A percentile compares a stretch with the other conserved stretches of the same genome.
These are phyloP conservation scores for Entomortierella lignicola DNA, from an alignment of 192 early-diverging fungal genomes.

Conservation along the genomic window DNA sequence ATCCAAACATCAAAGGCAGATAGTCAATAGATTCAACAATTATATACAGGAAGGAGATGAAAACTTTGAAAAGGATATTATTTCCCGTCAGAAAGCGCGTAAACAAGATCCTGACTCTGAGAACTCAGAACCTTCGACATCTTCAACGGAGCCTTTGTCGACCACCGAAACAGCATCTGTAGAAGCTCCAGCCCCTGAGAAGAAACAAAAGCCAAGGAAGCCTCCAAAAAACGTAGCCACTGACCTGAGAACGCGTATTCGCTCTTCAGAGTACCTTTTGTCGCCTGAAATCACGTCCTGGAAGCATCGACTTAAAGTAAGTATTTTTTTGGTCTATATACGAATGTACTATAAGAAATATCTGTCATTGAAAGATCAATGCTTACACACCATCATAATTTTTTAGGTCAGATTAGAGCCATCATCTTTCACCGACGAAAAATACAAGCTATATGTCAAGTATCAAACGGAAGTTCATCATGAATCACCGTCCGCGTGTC, in stretches of 20 bases:
- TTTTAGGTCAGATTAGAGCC: constrained; percentile 69
- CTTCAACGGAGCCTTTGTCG: background rate
- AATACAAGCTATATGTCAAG: constrained; percentile 78
- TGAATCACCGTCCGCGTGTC: constrained; percentile 67
- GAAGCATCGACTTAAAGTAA: constrained; percentile 52
- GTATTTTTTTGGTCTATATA: background rate
- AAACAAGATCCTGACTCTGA: constrained; percentile 11
- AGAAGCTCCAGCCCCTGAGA: constrained; percentile 4
- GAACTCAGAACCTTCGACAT: constrained; percentile 12
- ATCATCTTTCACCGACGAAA: constrained; percentile 77
- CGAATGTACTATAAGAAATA: no score
- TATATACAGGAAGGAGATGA: constrained; percentile 60
- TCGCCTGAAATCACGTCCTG: constrained; percentile 30
- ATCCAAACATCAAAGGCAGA: constrained; percentile 75
- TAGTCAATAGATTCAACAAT: constrained; percentile 71
- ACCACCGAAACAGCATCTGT: background rate
- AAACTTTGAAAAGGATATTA: constrained; percentile 43
- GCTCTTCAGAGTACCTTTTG: constrained; percentile 33
- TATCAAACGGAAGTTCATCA: constrained; percentile 90
- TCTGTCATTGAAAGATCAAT: no score
- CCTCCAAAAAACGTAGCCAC: constrained; percentile 35
- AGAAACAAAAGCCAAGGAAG: constrained; percentile 49
- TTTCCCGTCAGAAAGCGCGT: constrained; percentile 8
- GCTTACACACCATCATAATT: background rate
- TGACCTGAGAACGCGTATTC: constrained; percentile 40